Evolutionary conservation across 805 yeast genomes (phyloP).

Genomic region (Hanseniaspora hatyaiensis): DNA sequence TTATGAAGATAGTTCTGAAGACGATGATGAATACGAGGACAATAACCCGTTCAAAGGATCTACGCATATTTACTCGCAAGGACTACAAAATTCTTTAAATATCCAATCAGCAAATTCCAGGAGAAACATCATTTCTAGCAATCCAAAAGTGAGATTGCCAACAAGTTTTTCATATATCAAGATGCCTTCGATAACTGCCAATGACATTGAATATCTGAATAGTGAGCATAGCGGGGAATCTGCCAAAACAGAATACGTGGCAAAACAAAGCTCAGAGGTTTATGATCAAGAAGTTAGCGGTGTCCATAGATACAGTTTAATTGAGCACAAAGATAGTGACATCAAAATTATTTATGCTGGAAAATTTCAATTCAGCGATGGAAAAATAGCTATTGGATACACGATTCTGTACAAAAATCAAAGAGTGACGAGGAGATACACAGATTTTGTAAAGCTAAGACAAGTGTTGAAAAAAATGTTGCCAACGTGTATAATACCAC

Average conservation of each 20-base stretch:
- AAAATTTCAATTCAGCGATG: conserved; percentile 68
- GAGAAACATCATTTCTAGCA: conserved; percentile 10
- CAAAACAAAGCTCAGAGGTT: not conserved
- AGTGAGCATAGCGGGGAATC: not conserved
- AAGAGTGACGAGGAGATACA: conserved; percentile 70
- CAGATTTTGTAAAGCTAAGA: conserved; percentile 81
- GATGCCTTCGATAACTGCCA: not conserved
- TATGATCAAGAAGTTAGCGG: not conserved
- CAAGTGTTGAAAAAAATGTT: conserved; percentile 56
- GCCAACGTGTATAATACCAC: conserved; percentile 79
- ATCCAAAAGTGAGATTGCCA: not conserved
- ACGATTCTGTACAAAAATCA: conserved; percentile 53
- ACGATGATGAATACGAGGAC: conserved; percentile 26
- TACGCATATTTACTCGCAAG: conserved; percentile 31
- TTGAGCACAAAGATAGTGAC: not conserved
- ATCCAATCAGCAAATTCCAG: not conserved
- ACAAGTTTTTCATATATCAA: conserved; percentile 6
- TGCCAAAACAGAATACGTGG: not conserved
- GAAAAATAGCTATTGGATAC: conserved; percentile 70
- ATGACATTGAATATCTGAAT: conserved; percentile 2
- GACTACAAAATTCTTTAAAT: conserved; percentile 26
- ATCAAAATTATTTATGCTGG: conserved; percentile 67
- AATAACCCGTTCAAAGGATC: conserved; percentile 33
- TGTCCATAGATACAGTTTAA: not conserved
- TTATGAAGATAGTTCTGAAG: too few species aligned